Evolutionary conservation across 1,139 yeast genomes (phyloP).

Genomic region (Geotrichum reessii): DNA sequence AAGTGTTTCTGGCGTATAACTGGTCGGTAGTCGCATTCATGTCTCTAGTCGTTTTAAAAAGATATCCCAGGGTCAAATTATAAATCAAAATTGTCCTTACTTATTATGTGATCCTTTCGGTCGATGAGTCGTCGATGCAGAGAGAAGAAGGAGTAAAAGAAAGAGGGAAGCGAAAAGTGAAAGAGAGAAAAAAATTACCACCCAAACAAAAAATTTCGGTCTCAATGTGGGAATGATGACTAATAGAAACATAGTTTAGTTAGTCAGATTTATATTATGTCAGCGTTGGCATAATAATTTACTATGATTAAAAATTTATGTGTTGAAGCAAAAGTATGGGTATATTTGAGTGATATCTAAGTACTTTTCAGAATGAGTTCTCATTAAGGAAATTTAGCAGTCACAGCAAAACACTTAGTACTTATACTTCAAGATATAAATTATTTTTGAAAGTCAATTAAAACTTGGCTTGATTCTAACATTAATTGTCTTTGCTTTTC

Average conservation of each 20-base stretch:
- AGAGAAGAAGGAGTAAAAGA: conserved; percentile 2
- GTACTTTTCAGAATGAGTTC: neutral
- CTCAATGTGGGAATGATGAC: neutral
- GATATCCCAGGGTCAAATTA: neutral
- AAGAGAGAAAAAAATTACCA: neutral
- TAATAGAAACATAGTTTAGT: neutral
- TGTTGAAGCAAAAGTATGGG: neutral
- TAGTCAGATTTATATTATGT: neutral
- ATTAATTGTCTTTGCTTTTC: neutral
- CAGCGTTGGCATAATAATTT: neutral
- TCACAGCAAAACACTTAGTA: neutral
- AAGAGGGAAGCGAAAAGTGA: neutral
- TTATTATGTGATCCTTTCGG: conserved; percentile 15
- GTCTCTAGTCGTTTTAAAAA: neutral
- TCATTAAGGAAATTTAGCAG: neutral
- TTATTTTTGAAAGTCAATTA: neutral
- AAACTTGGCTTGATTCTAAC: neutral
- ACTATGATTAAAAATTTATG: neutral
- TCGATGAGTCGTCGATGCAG: conserved; percentile 12
- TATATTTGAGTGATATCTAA: neutral
- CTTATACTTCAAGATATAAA: neutral
- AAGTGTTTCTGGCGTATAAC: neutral
- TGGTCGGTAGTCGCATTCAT: neutral
- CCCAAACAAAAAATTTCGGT: conserved; percentile 9
- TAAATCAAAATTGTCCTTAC: conserved; percentile 5